These are phyloP conservation scores for Arxiozyma heterogenica DNA, from an alignment of 1,139 yeast species.

Conservation along the genomic window DNA sequence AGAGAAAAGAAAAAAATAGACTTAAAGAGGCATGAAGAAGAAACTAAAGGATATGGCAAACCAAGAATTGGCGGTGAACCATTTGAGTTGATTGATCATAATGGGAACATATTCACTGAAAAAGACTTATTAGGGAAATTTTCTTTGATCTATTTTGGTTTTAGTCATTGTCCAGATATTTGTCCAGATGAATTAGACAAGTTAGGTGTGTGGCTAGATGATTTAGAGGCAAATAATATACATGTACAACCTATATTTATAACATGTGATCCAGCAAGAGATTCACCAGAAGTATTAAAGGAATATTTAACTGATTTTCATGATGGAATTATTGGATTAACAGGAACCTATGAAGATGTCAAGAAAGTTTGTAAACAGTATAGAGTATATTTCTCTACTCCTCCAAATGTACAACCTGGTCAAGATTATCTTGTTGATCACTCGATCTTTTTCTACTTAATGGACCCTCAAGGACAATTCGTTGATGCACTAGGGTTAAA, in stretches of 20 bases:
- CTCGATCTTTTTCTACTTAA: slow-evolving; percentile 88
- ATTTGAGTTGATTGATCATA: slow-evolving; percentile 59
- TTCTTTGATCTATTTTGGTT: slow-evolving; percentile 86
- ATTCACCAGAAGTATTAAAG: slow-evolving; percentile 73
- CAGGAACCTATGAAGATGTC: slow-evolving; percentile 82
- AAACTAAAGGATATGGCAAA: slow-evolving; percentile 79
- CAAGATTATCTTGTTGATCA: slow-evolving; percentile 96
- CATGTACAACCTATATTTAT: slow-evolving; percentile 78
- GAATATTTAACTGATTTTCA: slow-evolving; percentile 82
- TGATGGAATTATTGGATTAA: slow-evolving; percentile 77
- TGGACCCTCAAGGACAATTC: slow-evolving; percentile 96
- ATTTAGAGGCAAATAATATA: slow-evolving; percentile 44
- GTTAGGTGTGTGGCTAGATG: slow-evolving; percentile 69
- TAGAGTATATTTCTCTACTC: slow-evolving; percentile 93
- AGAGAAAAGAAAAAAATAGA: slow-evolving; percentile 60
- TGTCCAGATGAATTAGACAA: slow-evolving; percentile 98
- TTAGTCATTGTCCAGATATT: slow-evolving; percentile 95
- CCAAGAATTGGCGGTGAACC: slow-evolving; percentile 96
- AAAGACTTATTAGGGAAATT: slow-evolving; percentile 69
- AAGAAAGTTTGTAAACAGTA: slow-evolving; percentile 79
- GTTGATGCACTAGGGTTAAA: slow-evolving; percentile 93
- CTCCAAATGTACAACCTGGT: slow-evolving; percentile 86
- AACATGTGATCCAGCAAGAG: slow-evolving; percentile 97
- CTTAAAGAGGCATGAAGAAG: slow-evolving; percentile 69
- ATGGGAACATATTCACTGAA: slow-evolving; percentile 68